Evolutionary conservation across 345 rosid genomes (phyloP), one percentile per base, ranked within the genome.

Genomic region (Euphorbia tirucalli): DNA sequence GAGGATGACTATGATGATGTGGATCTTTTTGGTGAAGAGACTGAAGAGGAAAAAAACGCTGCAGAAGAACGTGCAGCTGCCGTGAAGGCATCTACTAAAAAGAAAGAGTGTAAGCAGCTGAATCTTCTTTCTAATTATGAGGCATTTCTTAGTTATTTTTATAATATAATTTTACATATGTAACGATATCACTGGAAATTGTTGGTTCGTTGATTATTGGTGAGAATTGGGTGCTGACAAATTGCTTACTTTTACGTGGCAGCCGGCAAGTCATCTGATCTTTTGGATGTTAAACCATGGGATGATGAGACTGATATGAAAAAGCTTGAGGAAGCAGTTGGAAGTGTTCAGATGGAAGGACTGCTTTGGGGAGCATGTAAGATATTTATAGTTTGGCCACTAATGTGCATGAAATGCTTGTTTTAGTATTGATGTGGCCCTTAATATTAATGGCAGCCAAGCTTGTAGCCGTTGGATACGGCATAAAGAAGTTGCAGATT

Each of bases 221-320:
- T 28, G 14, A 41, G 19, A 7, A 24, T 43, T 37, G 31, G 22
- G 6, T 59, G 43, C 43, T 49, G 19, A 8, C 14, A 3, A 18
- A 18, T 35, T 41, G 15, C 27, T 10, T 8, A 7, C 14, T 56
- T 66, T 52, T 56, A 14, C 21, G 73, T 31, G 9, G 30, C 74
- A 90, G 96, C 88, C 56, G 96, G 97, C 24, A 91, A 91, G 86
- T 91, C 97, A 0, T 89, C 92, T 15, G 92, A 89, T 31, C 71
- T 91, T 64, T 46, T 91, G 82, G 94, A 91, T 74, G 68, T 91
- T 52, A 91, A 91, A 74, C 97, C 97, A 3, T 89, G 97, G 97
- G 97, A 91, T 74, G 97, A 91, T 78, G 97, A 91, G 75, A 91
- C 97, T 5, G 97, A 91, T 83, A 91, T 91, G 97, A 84, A 87